phyloP scores from a whole-genome alignment of 129 eudicot genomes.

The Dittrichia graveolens region DNA sequence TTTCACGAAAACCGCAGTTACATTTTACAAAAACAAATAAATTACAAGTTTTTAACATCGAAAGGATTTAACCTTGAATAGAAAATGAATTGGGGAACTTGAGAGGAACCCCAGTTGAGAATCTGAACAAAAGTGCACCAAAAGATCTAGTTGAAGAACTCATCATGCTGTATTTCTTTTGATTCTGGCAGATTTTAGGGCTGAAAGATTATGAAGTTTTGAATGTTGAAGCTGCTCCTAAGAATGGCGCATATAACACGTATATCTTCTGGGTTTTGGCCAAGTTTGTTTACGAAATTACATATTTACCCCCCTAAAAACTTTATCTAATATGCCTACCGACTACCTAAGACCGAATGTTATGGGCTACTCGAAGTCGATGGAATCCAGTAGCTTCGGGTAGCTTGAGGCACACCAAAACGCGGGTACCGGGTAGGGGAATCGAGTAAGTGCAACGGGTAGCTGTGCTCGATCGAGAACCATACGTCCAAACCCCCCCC shows the following conservation, averaged over 20 bases:
- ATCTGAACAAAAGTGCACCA: conserved; percentile 48
- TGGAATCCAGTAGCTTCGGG: too few species aligned
- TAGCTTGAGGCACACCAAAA: too few species aligned
- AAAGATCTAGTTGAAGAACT: conserved; percentile 49
- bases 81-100: conserved; percentile 42
- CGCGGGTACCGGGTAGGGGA: too few species aligned
- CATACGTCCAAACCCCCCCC: too few species aligned
- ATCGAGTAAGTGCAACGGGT: too few species aligned
- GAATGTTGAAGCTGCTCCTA: not conserved
- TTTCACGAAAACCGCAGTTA: not conserved
- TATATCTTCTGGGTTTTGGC: not conserved
- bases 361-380: too few species aligned
- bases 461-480: too few species aligned
- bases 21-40: not conserved
- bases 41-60: not conserved
- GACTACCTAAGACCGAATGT: too few species aligned
- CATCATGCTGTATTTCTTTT: conserved; percentile 28
- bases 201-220: conserved; percentile 15
- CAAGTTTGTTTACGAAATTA: not conserved
- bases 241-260: not conserved
- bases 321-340: too few species aligned
- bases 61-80: conserved; percentile 42
- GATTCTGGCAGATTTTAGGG: conserved; percentile 14
- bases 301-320: conserved; percentile 13
- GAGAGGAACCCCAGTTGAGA: conserved; percentile 49